Evolutionary conservation across 768 basidiomycete genomes (phyloP).

Genomic region (Naganishia randhawae): DNA sequence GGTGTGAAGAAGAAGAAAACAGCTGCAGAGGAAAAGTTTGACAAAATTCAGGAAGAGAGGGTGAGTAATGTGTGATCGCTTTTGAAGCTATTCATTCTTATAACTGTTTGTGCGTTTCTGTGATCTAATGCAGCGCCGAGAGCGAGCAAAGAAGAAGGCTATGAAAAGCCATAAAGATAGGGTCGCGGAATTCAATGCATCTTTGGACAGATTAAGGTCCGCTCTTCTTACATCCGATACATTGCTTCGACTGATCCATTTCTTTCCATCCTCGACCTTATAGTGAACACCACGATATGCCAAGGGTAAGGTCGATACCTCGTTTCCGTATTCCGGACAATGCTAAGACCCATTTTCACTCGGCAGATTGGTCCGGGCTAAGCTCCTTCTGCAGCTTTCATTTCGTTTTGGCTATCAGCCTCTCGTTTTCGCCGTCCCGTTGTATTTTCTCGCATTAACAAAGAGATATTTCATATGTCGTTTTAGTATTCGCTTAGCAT

Average conservation of each 20-base stretch:
- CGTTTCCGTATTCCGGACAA: neutral
- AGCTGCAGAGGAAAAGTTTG: conserved; percentile 47
- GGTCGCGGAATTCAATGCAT: conserved; percentile 45
- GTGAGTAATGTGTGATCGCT: conserved; percentile 34
- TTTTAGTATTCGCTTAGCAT: too few relatives aligned
- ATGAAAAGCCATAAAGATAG: conserved; percentile 48
- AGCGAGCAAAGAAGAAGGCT: conserved; percentile 41
- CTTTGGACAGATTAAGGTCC: conserved; percentile 44
- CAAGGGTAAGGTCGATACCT: conserved; percentile 38
- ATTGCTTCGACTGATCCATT: neutral
- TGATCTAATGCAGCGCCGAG: conserved; percentile 36
- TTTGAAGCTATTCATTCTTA: neutral
- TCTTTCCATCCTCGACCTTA: neutral
- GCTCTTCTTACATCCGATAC: neutral
- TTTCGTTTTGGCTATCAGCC: neutral
- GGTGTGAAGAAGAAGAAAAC: conserved; percentile 39
- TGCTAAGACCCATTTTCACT: conserved; percentile 1
- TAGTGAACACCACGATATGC: conserved; percentile 51
- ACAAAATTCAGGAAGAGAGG: conserved; percentile 45
- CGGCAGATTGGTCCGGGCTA: conserved; percentile 42
- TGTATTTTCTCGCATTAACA: neutral
- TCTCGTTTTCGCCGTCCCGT: neutral
- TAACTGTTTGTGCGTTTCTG: neutral
- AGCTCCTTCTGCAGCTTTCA: conserved; percentile 10
- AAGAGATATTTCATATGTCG: too few relatives aligned